Percentiles rank a stretch among this genome's conserved stretches.
Evolutionary conservation across 1,284 basidiomycete species (phyloP).

Genomic region (Austropuccinia psidii): DNA sequence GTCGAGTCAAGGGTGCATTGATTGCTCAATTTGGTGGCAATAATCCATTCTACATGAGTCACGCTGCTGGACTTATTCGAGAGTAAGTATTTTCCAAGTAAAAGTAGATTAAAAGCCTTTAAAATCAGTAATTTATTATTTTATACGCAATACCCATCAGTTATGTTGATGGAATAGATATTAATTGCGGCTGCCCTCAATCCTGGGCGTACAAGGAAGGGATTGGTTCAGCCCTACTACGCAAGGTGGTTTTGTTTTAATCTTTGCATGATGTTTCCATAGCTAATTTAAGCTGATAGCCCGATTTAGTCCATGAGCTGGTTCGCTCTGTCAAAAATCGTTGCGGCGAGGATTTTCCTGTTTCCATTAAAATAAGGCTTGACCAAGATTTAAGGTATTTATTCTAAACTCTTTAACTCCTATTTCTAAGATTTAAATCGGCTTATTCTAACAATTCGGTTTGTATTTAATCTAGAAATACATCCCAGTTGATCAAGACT

Average conservation of each 20-base stretch:
- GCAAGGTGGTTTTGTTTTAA: constrained; percentile 45
- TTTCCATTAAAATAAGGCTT: constrained; percentile 57
- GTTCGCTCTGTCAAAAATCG: constrained; percentile 54
- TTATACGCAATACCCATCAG: not conserved
- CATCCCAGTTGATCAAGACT: constrained; percentile 53
- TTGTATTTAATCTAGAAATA: constrained; percentile 46
- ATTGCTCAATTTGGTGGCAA: constrained; percentile 57
- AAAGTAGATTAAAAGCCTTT: not conserved
- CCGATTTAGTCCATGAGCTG: constrained; percentile 56
- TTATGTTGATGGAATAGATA: constrained; percentile 53
- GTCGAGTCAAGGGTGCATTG: constrained; percentile 52
- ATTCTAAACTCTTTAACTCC: not conserved
- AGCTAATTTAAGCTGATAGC: constrained; percentile 40
- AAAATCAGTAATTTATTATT: not conserved
- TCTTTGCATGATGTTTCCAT: not conserved
- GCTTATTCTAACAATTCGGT: not conserved
- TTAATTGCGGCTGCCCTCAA: constrained; percentile 57
- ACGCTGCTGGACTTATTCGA: constrained; percentile 55
- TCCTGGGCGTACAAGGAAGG: constrained; percentile 55
- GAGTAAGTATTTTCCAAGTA: constrained; percentile 28
- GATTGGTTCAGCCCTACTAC: constrained; percentile 56
- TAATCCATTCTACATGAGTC: constrained; percentile 52
- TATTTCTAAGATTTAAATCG: not conserved
- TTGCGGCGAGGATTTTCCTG: constrained; percentile 54
- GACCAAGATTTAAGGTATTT: constrained; percentile 52